phyloP scores from a whole-genome alignment of 2,329 filamentous ascomycete genomes.

The Fusarium devonianum region DNA sequence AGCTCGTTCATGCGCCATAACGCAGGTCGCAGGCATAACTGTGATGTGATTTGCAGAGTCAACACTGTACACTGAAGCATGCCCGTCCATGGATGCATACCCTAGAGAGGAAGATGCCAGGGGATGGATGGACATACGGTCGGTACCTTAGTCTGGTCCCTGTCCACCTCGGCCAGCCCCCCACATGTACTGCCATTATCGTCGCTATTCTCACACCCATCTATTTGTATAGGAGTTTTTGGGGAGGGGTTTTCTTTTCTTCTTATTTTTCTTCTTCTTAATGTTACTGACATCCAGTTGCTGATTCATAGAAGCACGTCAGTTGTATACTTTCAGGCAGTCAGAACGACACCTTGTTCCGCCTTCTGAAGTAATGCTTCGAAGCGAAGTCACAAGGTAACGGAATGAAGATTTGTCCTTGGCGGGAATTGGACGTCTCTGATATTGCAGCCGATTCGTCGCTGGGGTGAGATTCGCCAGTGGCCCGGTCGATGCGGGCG shows the following conservation, averaged over 20 bases:
- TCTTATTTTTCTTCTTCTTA: background rate
- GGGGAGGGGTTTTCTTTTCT: constrained; percentile 13
- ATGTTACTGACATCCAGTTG: too few relatives aligned
- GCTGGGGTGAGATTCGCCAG: constrained; percentile 15
- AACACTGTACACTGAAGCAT: too few relatives aligned
- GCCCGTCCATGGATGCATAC: too few relatives aligned
- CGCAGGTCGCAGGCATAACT: too few relatives aligned
- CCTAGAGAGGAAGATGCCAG: constrained; percentile 5
- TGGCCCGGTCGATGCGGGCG: constrained; percentile 31
- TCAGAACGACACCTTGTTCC: too few relatives aligned
- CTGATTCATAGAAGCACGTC: background rate
- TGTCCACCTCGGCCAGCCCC: constrained; percentile 7
- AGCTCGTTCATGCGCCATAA: too few relatives aligned
- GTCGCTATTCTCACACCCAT: constrained; percentile 24
- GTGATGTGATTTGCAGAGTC: too few relatives aligned
- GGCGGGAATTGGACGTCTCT: constrained; percentile 1
- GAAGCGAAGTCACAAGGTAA: background rate
- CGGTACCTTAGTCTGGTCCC: background rate
- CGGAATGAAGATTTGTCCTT: background rate
- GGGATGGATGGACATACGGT: background rate
- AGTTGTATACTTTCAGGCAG: background rate
- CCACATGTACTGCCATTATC: constrained; percentile 16
- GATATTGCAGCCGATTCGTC: constrained; percentile 12
- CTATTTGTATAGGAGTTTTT: background rate
- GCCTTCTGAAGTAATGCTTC: too few relatives aligned